A percentile compares a stretch with the other conserved stretches of the same genome.
Evolutionary conservation across 2,329 filamentous ascomycete species (phyloP).

Genomic region (Talaromyces verruculosus): DNA sequence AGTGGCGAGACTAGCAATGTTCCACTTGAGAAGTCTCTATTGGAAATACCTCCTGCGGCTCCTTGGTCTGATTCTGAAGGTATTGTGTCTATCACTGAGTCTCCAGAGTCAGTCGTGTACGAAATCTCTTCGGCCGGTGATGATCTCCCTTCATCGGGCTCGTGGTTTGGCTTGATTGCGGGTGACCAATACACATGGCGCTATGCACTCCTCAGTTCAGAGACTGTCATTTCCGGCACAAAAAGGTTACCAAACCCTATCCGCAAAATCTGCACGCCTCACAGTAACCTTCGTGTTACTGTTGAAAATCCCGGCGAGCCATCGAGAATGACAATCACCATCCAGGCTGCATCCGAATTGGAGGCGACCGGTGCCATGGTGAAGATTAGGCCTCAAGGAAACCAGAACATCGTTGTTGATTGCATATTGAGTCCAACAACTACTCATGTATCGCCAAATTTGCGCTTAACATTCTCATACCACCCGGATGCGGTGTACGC

Average conservation of each 20-base stretch:
- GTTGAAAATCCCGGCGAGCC: background rate
- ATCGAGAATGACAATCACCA: background rate
- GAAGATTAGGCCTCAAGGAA: background rate
- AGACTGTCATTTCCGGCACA: constrained; percentile 75
- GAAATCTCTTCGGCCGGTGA: background rate
- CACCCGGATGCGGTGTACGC: constrained; percentile 94
- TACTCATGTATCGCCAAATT: constrained; percentile 63
- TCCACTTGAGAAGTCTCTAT: background rate
- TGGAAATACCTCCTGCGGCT: constrained; percentile 58
- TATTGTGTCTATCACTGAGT: background rate
- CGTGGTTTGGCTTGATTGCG: constrained; percentile 73
- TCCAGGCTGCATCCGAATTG: background rate
- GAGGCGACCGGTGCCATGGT: background rate
- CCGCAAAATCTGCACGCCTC: background rate
- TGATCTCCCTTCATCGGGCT: constrained; percentile 40
- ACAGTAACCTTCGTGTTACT: background rate
- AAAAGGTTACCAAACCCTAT: constrained; percentile 1
- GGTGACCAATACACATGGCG: constrained; percentile 87
- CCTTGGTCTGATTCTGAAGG: background rate
- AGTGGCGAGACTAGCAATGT: background rate
- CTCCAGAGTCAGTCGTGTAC: background rate
- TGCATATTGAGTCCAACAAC: constrained; percentile 60
- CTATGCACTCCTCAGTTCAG: constrained; percentile 87
- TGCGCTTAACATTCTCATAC: constrained; percentile 87
- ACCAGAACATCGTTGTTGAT: constrained; percentile 1